Base-by-base conservation (phyloP, 1,139 yeast genomes). In the Hemisphaericaspora subhashii region DNA sequence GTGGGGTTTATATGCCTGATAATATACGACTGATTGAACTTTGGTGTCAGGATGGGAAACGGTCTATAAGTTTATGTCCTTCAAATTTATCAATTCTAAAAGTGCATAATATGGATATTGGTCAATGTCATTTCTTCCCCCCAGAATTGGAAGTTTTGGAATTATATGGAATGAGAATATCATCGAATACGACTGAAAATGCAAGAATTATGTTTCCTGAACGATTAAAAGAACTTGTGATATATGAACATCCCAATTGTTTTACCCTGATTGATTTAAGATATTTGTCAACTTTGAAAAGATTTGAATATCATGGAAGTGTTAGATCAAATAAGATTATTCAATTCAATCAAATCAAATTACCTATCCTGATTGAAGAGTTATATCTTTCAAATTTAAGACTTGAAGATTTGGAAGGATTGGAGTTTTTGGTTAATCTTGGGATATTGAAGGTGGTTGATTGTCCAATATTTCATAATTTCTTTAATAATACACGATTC, bases 391-490 rank as follows among this genome's bases (percentile, higher is more conserved):
- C 36, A 13, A 35, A 39, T 27, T 36, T 39, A 23, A 42, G 33
- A 11, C 25, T 44, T 17, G 16, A 23, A n/a, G 35, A 33, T 13
- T 40, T 44, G n/a, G 16, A 31, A 25, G 40, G 36, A 3, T 17
- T 44, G 4, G 31, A 31, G 13, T 14, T 24, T 1, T 37, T 32
- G 18, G 8, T n/a, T 12, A 18, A 37, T 13, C 32, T 44, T 12
- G 10, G 11, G 21, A 11, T 16, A 15, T 38, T 44, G 33, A 35
- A 33, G 25, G 29, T 44, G 5, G 31, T 40, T 12, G 40, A 44
- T 27, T 44, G 45, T 38, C 46, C 42, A 3, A 16, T 33, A 17
- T 36, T 44, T 16, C 38, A 31, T 17, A 37, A 21, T 42, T 42
- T 31, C 36, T 44, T 35, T 16, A 34, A 15, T 23, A 36, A 36